Evolutionary conservation across 441 rosid species (phyloP), one percentile per base, ranked within the genome.

Genomic region (Aleurites moluccanus): DNA sequence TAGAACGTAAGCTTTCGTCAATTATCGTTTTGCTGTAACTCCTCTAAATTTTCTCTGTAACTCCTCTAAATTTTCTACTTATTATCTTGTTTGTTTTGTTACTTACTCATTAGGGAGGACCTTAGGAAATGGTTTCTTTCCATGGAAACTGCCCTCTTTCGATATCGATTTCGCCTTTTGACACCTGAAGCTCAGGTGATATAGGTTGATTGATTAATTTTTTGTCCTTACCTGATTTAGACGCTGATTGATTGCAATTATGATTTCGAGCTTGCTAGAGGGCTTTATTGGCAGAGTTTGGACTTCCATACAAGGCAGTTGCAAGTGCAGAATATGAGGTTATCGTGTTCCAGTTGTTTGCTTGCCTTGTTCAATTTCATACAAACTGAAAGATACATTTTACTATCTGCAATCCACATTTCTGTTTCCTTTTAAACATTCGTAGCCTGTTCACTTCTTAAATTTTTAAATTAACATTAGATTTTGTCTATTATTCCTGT

Each of bases 41-140:
- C n/a, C n/a, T n/a, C n/a, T n/a, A n/a, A n/a, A n/a, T n/a, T n/a
- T n/a, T n/a, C n/a, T n/a, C n/a, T n/a, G 3, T 61, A 3, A 18
- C 9, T 33, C n/a, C 11, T 33, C 27, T 14, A 2, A 44, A 23
- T 21, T 0, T 42, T 75, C 28, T 38, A 40, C 53, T 3, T 69
- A 1, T 65, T 33, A 50, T 55, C n/a, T 2, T 65, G 1, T 16
- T 65, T 27, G 18, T 56, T 55, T 42, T 21, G 35, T 56, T 64
- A 1, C 45, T 13, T 61, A n/a, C 64, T 65, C 44, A 4, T 25
- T 57, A 96, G 99, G 67, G 98, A 94, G 88, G 99, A 96, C 16
- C 76, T 96, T 65, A 88, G 98, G 83, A 96, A 91, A 81, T 92
- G 96, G 98, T 92, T 96, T 85, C 95, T 96, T 69, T 87, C 93